Evolutionary conservation across 2,329 filamentous ascomycete species (phyloP).

Genomic region (Cladosporium sp.): DNA sequence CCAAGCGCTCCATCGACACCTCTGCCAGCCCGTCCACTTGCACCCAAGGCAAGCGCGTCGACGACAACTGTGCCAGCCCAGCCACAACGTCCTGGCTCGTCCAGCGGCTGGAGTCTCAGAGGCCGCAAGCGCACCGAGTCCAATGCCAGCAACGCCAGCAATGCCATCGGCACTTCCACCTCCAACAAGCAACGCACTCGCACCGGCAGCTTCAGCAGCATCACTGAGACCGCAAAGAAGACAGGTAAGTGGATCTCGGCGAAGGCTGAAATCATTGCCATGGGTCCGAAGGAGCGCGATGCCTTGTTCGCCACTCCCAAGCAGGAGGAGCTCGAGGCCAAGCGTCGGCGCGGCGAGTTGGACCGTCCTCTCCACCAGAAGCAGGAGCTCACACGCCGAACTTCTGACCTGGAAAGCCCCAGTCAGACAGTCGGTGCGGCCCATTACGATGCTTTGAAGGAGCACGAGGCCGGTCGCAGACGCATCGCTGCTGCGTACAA

Average conservation of each 20-base stretch:
- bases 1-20: not conserved
- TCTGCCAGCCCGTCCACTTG: not conserved
- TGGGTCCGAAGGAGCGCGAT: constrained; percentile 19
- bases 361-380: constrained; percentile 21
- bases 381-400: not conserved
- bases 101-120: constrained; percentile 15
- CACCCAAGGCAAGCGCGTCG: not conserved
- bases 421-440: not conserved
- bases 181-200: not conserved
- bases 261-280: constrained; percentile 15
- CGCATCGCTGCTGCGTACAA: not conserved
- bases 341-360: not conserved
- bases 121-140: constrained; percentile 13
- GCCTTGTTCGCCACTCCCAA: not conserved
- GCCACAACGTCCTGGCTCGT: constrained; percentile 3
- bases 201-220: constrained; percentile 15
- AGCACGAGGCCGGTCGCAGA: not conserved
- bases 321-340: not conserved
- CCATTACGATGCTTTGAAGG: not conserved
- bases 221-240: constrained; percentile 17
- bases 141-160: not conserved
- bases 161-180: not conserved
- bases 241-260: constrained; percentile 17
- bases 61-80: not conserved
- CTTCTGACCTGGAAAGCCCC: not conserved